phyloP scores from a whole-genome alignment of 2,329 filamentous ascomycete species.

The Cercospora brassicicola region DNA sequence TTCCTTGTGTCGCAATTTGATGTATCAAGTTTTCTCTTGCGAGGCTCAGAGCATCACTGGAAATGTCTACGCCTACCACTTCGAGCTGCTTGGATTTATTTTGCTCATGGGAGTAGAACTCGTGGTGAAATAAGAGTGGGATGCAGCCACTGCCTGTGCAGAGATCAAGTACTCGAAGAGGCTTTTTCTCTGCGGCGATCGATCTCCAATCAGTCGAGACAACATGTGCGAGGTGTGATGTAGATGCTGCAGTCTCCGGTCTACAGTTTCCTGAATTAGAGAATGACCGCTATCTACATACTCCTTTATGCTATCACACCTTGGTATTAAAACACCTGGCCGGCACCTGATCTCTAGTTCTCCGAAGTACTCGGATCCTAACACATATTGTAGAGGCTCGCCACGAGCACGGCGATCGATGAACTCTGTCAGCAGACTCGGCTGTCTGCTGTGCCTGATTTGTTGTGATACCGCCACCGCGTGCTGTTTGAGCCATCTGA shows the following conservation, averaged over 20 bases:
- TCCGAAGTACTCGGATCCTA: constrained; percentile 87
- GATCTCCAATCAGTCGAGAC: constrained; percentile 26
- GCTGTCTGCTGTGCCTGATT: constrained; percentile 23
- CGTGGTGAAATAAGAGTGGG: constrained; percentile 69
- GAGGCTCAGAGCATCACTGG: constrained; percentile 62
- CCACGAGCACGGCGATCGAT: constrained; percentile 56
- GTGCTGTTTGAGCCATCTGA: constrained; percentile 71
- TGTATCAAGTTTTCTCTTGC: constrained; percentile 59
- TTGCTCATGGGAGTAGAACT: constrained; percentile 47
- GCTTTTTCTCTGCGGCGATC: not conserved
- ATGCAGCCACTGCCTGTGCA: constrained; percentile 94
- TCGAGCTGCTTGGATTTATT: constrained; percentile 41
- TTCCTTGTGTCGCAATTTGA: constrained; percentile 23
- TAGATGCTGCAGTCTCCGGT: constrained; percentile 50
- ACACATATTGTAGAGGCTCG: constrained; percentile 81
- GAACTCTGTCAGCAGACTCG: constrained; percentile 31
- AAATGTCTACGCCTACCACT: constrained; percentile 74
- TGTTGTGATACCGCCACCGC: constrained; percentile 35
- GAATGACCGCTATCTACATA: constrained; percentile 11
- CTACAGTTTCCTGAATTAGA: constrained; percentile 33
- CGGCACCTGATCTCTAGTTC: constrained; percentile 73
- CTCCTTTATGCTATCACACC: constrained; percentile 46
- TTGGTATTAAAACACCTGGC: constrained; percentile 80
- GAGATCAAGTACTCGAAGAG: constrained; percentile 71
- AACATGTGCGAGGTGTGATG: constrained; percentile 37